phyloP scores from a whole-genome alignment of 495 filamentous ascomycete species.

The Penicillium lividum region DNA sequence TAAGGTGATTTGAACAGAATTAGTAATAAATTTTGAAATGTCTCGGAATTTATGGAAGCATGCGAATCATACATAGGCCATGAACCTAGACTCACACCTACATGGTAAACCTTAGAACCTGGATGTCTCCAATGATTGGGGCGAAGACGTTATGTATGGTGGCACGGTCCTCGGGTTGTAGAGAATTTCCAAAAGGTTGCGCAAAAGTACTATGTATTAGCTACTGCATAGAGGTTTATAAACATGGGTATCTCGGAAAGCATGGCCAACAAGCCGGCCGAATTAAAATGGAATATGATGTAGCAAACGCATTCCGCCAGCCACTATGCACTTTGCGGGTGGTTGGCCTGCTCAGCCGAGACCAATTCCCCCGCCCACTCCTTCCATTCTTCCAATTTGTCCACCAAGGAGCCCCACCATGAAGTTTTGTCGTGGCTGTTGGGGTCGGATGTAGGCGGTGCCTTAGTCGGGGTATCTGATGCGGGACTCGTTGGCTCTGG shows the following conservation, averaged over 20 bases:
- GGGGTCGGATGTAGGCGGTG: slow-evolving; percentile 19
- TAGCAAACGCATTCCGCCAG: not conserved
- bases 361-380: slow-evolving; percentile 42
- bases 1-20: no score
- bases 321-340: slow-evolving; percentile 16
- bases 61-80: no score
- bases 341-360: slow-evolving; percentile 37
- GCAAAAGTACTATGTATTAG: not conserved
- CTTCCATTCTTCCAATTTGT: slow-evolving; percentile 39
- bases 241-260: slow-evolving; percentile 25
- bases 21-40: no score
- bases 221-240: not conserved
- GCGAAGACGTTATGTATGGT: not conserved
- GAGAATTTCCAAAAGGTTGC: not conserved
- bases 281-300: slow-evolving; percentile 6
- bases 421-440: slow-evolving; percentile 25
- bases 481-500: slow-evolving; percentile 20
- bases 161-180: not conserved
- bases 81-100: not conserved
- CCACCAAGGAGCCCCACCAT: slow-evolving; percentile 39
- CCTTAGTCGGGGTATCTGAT: slow-evolving; percentile 11
- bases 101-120: not conserved
- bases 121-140: not conserved
- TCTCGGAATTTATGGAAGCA: no score
- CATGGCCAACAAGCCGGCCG: slow-evolving; percentile 1